A percentile compares a stretch with the other conserved stretches of the same genome.
Conservation (phyloP, 768 basidiomycete genomes). For the Clavulina sp. region DNA sequence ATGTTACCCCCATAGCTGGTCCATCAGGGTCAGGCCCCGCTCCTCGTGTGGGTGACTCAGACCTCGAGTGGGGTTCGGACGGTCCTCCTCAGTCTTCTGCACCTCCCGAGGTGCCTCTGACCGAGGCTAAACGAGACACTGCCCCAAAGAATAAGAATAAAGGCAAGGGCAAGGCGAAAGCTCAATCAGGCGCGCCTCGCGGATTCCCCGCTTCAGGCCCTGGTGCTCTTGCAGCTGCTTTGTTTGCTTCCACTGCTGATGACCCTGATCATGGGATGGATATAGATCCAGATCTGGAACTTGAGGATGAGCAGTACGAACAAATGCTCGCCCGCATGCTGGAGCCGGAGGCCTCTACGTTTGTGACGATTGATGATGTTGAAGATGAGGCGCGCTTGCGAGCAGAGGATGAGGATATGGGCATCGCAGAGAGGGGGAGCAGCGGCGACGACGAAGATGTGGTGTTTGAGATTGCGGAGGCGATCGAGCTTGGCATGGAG, state of each 20-base stretch:
- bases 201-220: not conserved
- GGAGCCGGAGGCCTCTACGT: not conserved
- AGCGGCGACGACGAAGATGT: slow-evolving; percentile 10
- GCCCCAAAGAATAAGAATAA: too few relatives aligned
- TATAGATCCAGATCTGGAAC: slow-evolving; percentile 27
- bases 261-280: slow-evolving; percentile 31
- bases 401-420: slow-evolving; percentile 29
- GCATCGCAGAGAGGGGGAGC: slow-evolving; percentile 21
- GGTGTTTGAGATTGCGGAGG: not conserved
- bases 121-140: too few relatives aligned
- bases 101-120: too few relatives aligned
- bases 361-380: slow-evolving; percentile 51
- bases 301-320: slow-evolving; percentile 1
- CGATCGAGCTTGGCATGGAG: slow-evolving; percentile 1
- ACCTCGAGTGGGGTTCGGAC: slow-evolving; percentile 5
- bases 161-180: not conserved
- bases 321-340: slow-evolving; percentile 1
- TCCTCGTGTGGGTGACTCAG: not conserved
- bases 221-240: slow-evolving; percentile 1
- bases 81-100: too few relatives aligned
- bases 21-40: not conserved
- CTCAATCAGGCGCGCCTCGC: not conserved
- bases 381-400: slow-evolving; percentile 34
- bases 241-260: not conserved
- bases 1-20: too few relatives aligned